Percentiles rank a stretch among this genome's conserved stretches.
phyloP scores from a whole-genome alignment of 2,329 filamentous ascomycete genomes.

The Harringtonia lauricola region DNA sequence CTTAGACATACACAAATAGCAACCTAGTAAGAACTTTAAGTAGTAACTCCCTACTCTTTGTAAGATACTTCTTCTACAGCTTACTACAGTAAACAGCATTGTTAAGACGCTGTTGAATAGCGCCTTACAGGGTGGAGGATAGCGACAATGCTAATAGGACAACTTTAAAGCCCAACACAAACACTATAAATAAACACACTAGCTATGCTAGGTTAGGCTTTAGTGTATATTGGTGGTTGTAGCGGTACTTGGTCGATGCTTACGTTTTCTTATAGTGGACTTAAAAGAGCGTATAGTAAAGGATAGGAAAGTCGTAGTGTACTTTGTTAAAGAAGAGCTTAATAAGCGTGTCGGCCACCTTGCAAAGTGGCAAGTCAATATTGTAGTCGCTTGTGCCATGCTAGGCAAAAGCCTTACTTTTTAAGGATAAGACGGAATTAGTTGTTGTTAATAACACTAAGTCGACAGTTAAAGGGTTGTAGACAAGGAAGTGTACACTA shows the following conservation, averaged over 20 bases:
- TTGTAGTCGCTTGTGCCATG: no score
- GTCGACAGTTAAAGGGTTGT: no score
- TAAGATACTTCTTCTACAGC: not conserved
- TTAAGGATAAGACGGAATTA: no score
- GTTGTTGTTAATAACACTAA: no score
- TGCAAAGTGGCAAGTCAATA: not conserved
- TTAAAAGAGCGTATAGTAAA: slow-evolving; percentile 2
- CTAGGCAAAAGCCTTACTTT: no score
- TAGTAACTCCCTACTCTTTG: not conserved
- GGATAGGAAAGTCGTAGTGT: slow-evolving; percentile 2
- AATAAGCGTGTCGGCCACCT: slow-evolving; percentile 1
- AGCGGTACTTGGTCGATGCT: not conserved
- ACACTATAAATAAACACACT: slow-evolving; percentile 2
- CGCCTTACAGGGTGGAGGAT: not conserved
- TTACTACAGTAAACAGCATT: not conserved
- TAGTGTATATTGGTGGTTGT: no score
- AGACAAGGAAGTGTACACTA: no score
- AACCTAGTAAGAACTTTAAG: slow-evolving; percentile 2
- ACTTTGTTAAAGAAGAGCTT: slow-evolving; percentile 2
- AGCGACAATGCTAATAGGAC: not conserved
- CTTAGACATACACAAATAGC: slow-evolving; percentile 1
- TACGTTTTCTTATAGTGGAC: slow-evolving; percentile 2
- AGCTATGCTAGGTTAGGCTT: slow-evolving; percentile 1
- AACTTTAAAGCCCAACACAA: not conserved
- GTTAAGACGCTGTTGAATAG: not conserved